Evolutionary conservation across 257 asterid species (phyloP).

Genomic region (Fraxinus quadrangulata): DNA sequence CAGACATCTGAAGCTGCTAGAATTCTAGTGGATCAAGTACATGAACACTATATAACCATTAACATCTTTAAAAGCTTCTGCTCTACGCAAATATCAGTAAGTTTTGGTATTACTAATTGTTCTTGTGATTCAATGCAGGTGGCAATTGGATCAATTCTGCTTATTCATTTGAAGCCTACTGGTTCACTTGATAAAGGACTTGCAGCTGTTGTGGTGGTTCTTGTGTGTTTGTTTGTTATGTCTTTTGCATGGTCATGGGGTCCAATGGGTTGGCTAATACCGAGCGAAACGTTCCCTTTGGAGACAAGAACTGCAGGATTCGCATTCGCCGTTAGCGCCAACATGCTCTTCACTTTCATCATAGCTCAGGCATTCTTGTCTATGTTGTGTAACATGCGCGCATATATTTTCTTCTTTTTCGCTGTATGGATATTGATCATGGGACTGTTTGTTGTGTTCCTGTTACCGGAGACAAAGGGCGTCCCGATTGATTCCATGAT

Average conservation of each 20-base stretch:
- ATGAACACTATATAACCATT: no score
- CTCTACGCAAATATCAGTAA: no score
- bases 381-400: conserved; percentile 46
- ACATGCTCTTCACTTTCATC: conserved; percentile 52
- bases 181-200: conserved; percentile 18
- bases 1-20: no score
- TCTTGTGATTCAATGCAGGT: background rate
- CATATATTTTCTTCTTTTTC: conserved; percentile 53
- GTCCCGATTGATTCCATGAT: conserved; percentile 35
- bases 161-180: conserved; percentile 14
- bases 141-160: conserved; percentile 30
- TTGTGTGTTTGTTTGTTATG: conserved; percentile 41
- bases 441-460: conserved; percentile 40
- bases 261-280: conserved; percentile 50
- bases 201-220: conserved; percentile 23
- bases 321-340: conserved; percentile 66
- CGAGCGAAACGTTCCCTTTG: conserved; percentile 44
- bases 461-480: conserved; percentile 57
- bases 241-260: conserved; percentile 59
- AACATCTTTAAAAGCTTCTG: no score
- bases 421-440: conserved; percentile 45
- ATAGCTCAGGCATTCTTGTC: conserved; percentile 51
- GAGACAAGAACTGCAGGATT: conserved; percentile 52
- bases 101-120: no score
- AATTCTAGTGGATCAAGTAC: no score